phyloP scores from a whole-genome alignment of 2,329 filamentous ascomycete species.

The Dothideomycetidae sp. region DNA sequence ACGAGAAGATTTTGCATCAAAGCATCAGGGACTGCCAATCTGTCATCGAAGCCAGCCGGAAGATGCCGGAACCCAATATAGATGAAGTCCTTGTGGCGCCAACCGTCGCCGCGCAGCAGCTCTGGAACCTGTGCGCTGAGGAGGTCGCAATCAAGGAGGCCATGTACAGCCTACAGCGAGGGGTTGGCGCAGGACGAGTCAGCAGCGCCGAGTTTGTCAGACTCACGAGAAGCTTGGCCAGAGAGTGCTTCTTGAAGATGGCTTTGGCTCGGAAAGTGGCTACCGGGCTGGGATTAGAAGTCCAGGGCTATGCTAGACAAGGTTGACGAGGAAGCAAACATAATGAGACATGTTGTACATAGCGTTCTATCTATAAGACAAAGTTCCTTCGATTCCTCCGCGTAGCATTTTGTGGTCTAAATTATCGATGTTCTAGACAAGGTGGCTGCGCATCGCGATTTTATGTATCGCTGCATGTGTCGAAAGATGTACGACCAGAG shows the following conservation, averaged over 20 bases:
- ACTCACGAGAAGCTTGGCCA: conserved; percentile 53
- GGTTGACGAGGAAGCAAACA: too few relatives aligned
- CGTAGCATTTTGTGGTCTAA: too few relatives aligned
- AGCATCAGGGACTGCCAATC: conserved; percentile 65
- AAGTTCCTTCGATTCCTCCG: too few relatives aligned
- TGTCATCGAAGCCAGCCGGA: conserved; percentile 58
- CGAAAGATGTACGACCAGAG: too few relatives aligned
- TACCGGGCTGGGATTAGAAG: conserved; percentile 54
- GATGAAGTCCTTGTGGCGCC: conserved; percentile 90
- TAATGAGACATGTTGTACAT: too few relatives aligned
- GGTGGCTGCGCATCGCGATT: too few relatives aligned
- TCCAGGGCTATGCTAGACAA: too few relatives aligned
- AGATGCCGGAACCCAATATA: conserved; percentile 57
- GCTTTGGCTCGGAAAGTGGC: conserved; percentile 66
- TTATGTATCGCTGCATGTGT: too few relatives aligned
- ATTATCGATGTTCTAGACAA: too few relatives aligned
- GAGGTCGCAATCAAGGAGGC: conserved; percentile 77
- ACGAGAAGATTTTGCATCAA: conserved; percentile 64
- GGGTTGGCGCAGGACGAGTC: conserved; percentile 58
- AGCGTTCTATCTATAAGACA: too few relatives aligned
- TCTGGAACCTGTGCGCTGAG: conserved; percentile 80
- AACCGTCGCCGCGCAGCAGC: conserved; percentile 80
- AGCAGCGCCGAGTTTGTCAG: conserved; percentile 61
- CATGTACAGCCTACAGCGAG: conserved; percentile 65
- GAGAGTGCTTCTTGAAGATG: conserved; percentile 77